These are phyloP conservation scores for Hordeum marinum DNA, from an alignment of 176 grass and related monocot genomes.

Conservation along the genomic window DNA sequence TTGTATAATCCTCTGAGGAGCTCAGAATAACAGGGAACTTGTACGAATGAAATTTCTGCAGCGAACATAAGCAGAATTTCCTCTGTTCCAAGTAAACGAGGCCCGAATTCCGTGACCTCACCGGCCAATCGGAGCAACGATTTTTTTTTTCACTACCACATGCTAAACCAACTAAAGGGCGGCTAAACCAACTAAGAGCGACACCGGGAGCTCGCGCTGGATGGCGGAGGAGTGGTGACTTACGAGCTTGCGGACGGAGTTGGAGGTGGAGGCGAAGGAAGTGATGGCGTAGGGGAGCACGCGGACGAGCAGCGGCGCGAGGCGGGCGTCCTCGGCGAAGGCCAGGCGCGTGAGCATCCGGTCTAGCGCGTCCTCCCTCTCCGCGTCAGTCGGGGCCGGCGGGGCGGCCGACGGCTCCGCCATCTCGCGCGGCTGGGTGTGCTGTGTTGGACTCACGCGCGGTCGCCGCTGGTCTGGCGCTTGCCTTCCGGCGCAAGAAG, in stretches of 20 bases:
- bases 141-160: not conserved
- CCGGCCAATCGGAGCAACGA: not conserved
- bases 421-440: slow-evolving; percentile 28
- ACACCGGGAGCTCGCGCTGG: not conserved
- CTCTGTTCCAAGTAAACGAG: not conserved
- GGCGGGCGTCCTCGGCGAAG: slow-evolving; percentile 71
- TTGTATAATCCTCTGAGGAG: not conserved
- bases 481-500: slow-evolving; percentile 37
- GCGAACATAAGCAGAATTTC: not conserved
- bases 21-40: not conserved
- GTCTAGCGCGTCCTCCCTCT: slow-evolving; percentile 74
- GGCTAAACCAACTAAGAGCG: not conserved
- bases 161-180: not conserved
- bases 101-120: not conserved
- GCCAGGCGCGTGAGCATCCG: slow-evolving; percentile 83
- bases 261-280: slow-evolving; percentile 64
- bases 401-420: slow-evolving; percentile 35
- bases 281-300: slow-evolving; percentile 89
- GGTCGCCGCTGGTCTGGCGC: not conserved
- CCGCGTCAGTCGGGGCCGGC: slow-evolving; percentile 46
- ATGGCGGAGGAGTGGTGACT: not conserved
- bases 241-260: slow-evolving; percentile 78
- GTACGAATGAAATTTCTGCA: not conserved
- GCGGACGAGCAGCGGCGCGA: slow-evolving; percentile 60
- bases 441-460: slow-evolving; percentile 17